Evolutionary conservation across 2,329 filamentous ascomycete species (phyloP), one percentile per base, ranked within the genome.

Genomic region (Whalleya microplaca): DNA sequence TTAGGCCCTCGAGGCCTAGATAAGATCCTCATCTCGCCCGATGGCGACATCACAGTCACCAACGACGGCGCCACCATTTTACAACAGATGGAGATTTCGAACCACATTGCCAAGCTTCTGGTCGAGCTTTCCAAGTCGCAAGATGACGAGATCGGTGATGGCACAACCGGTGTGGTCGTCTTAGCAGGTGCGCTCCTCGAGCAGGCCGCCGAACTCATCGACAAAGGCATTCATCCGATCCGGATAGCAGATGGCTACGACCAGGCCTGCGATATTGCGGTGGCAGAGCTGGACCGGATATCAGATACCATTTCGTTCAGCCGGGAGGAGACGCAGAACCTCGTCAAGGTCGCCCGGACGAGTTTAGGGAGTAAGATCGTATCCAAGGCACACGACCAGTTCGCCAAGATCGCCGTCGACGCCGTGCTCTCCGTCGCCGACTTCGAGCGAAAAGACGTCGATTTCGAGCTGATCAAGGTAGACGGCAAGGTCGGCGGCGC

Each of bases 171-270:
- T 75, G 95, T 99, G 14, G 95, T 99, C 49, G 96, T 99, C 47
- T 80, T 99, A 66, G 95, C 95, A 14, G 95, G 94, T 63, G 93
- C 95, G 61, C 85, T 99, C 63, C 82, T 99, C 59, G 96, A 99
- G 78, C 94, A 98, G 79, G 95, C 95, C 18, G 92, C 94, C 62
- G 95, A 97, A 73, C 85, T 99, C 67, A 98, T 99, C 75, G 96
- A 99, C 84, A 99, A 99, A 85, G 96, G 95, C 73, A 99, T 99
- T 69, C 95, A 99, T 78, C 95, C 95, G 60, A 99, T 99, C 74
- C 85, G 96, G 68, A 98, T 99, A 78, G 96, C 96, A 64, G 95
- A 99, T 76, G 95, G 95, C 51, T 99, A 96, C 78, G 95, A 99
- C 74, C 88, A 96, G 71, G 95, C 95, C 55, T 99, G 96, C 73